Evolutionary conservation across 192 early-diverging fungal species (phyloP).

Genomic region (Coemansia sp.): DNA sequence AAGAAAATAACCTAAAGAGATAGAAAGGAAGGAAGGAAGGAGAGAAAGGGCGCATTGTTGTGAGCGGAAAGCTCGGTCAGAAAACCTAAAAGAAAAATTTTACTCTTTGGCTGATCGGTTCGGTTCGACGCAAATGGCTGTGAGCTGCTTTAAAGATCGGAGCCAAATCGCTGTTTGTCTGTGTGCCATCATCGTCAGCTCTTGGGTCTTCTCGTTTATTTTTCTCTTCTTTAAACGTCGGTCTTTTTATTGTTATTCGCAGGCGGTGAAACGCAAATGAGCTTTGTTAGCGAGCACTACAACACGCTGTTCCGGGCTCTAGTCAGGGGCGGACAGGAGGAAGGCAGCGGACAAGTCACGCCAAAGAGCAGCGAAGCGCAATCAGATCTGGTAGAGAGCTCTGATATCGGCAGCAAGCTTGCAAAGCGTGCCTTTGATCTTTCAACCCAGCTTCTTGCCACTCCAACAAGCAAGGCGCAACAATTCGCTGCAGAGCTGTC

Average conservation of each 20-base stretch:
- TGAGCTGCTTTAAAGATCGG: not conserved
- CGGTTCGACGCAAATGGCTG: not conserved
- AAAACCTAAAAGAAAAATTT: not conserved
- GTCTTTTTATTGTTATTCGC: not conserved
- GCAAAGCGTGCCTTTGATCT: constrained; percentile 35
- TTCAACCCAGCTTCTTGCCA: constrained; percentile 23
- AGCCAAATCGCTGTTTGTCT: not conserved
- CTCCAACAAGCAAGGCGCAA: not conserved
- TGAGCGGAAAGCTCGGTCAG: not conserved
- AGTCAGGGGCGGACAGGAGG: not conserved
- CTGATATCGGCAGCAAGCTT: constrained; percentile 7
- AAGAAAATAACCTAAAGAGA: constrained; percentile 1
- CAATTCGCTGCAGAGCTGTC: not conserved
- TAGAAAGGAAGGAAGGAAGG: not conserved
- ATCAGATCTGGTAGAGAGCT: not conserved
- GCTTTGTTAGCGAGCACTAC: constrained; percentile 53
- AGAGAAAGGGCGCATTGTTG: not conserved
- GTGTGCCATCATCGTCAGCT: too few species aligned
- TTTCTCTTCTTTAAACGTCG: not conserved
- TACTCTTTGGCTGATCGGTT: not conserved
- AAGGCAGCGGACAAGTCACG: not conserved
- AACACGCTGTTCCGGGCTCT: constrained; percentile 29
- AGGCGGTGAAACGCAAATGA: constrained; percentile 21
- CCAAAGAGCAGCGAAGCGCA: not conserved
- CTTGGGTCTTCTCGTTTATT: not conserved